Conservation (phyloP, 1,284 basidiomycete genomes). For the Erythrobasidium hasegawianum region DNA sequence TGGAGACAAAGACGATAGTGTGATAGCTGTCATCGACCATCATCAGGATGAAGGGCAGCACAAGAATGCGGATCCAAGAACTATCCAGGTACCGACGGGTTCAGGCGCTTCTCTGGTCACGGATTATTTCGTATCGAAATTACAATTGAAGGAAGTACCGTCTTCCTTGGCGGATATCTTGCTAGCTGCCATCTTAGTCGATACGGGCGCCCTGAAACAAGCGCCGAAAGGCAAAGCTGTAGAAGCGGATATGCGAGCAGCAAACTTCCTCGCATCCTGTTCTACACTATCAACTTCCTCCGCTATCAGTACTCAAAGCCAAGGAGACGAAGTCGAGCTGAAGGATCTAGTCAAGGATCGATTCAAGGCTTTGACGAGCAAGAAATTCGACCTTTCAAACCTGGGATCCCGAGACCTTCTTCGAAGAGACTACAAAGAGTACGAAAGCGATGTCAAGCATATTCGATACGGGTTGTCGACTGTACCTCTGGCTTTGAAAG, state of each 20-base stretch:
- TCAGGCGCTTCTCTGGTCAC: conserved; percentile 76
- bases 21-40: conserved; percentile 84
- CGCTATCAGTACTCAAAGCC: not conserved
- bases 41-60: conserved; percentile 80
- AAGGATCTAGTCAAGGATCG: conserved; percentile 10
- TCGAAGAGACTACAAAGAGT: conserved; percentile 89
- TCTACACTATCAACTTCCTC: conserved; percentile 34
- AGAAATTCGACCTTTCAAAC: conserved; percentile 67
- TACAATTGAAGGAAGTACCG: conserved; percentile 48
- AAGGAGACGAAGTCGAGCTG: not conserved
- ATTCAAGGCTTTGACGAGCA: conserved; percentile 54
- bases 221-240: conserved; percentile 61
- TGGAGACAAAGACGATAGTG: conserved; percentile 52
- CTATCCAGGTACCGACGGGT: conserved; percentile 61
- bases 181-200: conserved; percentile 71
- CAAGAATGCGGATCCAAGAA: conserved; percentile 60
- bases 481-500: conserved; percentile 65
- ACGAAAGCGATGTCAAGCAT: conserved; percentile 56
- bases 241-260: conserved; percentile 60
- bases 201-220: conserved; percentile 71
- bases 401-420: conserved; percentile 73
- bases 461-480: conserved; percentile 63
- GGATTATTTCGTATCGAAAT: conserved; percentile 52
- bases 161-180: conserved; percentile 71
- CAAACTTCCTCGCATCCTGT: conserved; percentile 56